Base-by-base conservation (phyloP, 73 alveolate species). In the Blepharisma stoltei region DNA sequence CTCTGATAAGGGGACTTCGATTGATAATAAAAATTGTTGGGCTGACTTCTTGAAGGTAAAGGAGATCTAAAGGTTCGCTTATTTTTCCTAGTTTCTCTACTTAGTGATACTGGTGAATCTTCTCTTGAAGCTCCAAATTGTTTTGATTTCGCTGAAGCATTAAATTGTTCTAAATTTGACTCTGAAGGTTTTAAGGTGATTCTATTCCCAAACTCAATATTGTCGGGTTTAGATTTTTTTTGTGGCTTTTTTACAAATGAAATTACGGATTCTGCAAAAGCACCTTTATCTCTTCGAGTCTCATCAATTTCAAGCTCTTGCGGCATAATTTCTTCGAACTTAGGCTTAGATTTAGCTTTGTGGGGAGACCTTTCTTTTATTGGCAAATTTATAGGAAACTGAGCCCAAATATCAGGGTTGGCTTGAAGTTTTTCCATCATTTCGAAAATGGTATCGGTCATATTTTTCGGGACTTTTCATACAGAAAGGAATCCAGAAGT, bases 241-340 rank as follows among this genome's bases (percentile, higher is more conserved):
- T 60, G 46, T 14, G 73, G 73, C 2, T 25, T 14, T 8, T 60
- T 60, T 9, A 60, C 73, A n/a, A 60, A 25, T 0, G 23, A n/a
- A n/a, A 60, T 38, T 8, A 60, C 73, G 2, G 73, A 60, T n/a
- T 60, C 73, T 14, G 23, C 73, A 25, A 60, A 60, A 60, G 73
- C 73, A 9, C 73, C 73, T 14, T 38, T 14, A 2, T 60, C 73
- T 25, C 46, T 14, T 60, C 45, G 38, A 32, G 41, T 32, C 41
- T 32, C 41, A 32, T 32, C 41, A 32, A 32, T 32, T 32, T 32
- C 41, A 9, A n/a, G 0, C 18, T 60, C 73, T 60, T 60, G 46
- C 2, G 73, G 73, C 73, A 60, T 20, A 11, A 60, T 38, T 8
- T 14, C 18, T 8, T 14, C 46, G 2, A 14, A n/a, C 4, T 25